phyloP scores from a whole-genome alignment of 2,329 filamentous ascomycete species.

The Penicillium concentricum region DNA sequence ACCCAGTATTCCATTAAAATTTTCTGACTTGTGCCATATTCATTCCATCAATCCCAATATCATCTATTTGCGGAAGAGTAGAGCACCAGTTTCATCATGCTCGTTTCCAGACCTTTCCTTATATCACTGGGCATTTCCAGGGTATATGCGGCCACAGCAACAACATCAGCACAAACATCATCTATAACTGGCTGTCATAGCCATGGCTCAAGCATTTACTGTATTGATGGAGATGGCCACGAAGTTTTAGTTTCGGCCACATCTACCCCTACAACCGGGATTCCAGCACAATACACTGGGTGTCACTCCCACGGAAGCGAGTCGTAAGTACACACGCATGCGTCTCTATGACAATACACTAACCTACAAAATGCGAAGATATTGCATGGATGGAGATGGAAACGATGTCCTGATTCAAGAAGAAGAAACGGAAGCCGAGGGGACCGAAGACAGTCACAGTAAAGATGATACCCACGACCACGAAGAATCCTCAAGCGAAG shows the following conservation, averaged over 20 bases:
- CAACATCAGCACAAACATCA: slow-evolving; percentile 38
- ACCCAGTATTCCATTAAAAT: neutral
- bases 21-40: neutral
- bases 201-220: slow-evolving; percentile 42
- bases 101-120: slow-evolving; percentile 6
- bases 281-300: slow-evolving; percentile 61
- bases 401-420: slow-evolving; percentile 60
- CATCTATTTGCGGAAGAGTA: neutral
- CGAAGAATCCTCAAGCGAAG: slow-evolving; percentile 27
- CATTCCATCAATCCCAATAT: neutral
- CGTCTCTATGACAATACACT: neutral
- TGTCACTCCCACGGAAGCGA: slow-evolving; percentile 63
- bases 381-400: slow-evolving; percentile 60
- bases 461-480: slow-evolving; percentile 26
- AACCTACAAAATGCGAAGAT: slow-evolving; percentile 44
- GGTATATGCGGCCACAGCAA: slow-evolving; percentile 27
- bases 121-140: slow-evolving; percentile 15
- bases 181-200: slow-evolving; percentile 55
- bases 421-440: slow-evolving; percentile 19
- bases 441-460: neutral
- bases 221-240: slow-evolving; percentile 34
- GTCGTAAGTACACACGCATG: slow-evolving; percentile 43
- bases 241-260: slow-evolving; percentile 43
- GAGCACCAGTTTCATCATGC: slow-evolving; percentile 4
- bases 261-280: slow-evolving; percentile 54